These are phyloP conservation scores for Mediolabrus comicus DNA, from an alignment of 108 stramenopile species.

Conservation along the genomic window DNA sequence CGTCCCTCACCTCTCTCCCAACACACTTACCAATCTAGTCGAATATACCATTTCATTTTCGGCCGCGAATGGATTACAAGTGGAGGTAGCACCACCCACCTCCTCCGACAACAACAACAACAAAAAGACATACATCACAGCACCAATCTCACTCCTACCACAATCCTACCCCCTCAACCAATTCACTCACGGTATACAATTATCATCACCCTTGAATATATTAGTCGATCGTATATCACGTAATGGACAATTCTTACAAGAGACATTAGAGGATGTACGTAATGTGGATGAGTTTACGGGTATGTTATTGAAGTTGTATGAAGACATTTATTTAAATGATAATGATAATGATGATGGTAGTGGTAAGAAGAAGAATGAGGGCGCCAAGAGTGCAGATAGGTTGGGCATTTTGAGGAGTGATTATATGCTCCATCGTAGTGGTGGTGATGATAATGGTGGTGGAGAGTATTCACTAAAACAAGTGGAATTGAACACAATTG, in stretches of 20 bases:
- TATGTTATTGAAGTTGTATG: slow-evolving; percentile 74
- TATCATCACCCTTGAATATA: slow-evolving; percentile 77
- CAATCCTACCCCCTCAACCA: slow-evolving; percentile 70
- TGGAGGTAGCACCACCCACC: no score
- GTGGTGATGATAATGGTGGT: slow-evolving; percentile 13
- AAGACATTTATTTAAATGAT: slow-evolving; percentile 54
- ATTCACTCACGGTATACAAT: slow-evolving; percentile 54
- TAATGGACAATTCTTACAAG: slow-evolving; percentile 77
- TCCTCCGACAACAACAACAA: no score
- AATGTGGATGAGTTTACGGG: slow-evolving; percentile 85
- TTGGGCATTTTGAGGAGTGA: slow-evolving; percentile 93
- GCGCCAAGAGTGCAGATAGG: slow-evolving; percentile 56
- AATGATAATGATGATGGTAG: not conserved
- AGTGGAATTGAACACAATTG: slow-evolving; percentile 98
- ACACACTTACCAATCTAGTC: slow-evolving; percentile 7
- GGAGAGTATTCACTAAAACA: slow-evolving; percentile 68
- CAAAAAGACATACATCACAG: slow-evolving; percentile 60
- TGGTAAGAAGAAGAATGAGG: slow-evolving; percentile 24
- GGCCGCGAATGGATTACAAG: slow-evolving; percentile 64
- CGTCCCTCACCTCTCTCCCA: not conserved
- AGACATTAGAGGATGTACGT: slow-evolving; percentile 65
- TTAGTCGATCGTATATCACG: slow-evolving; percentile 86
- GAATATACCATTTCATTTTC: slow-evolving; percentile 57
- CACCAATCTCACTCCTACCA: slow-evolving; percentile 88
- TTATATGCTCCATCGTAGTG: slow-evolving; percentile 90